These are phyloP conservation scores for Citrus reticulata DNA, from an alignment of 345 rosid species.

Conservation along the genomic window DNA sequence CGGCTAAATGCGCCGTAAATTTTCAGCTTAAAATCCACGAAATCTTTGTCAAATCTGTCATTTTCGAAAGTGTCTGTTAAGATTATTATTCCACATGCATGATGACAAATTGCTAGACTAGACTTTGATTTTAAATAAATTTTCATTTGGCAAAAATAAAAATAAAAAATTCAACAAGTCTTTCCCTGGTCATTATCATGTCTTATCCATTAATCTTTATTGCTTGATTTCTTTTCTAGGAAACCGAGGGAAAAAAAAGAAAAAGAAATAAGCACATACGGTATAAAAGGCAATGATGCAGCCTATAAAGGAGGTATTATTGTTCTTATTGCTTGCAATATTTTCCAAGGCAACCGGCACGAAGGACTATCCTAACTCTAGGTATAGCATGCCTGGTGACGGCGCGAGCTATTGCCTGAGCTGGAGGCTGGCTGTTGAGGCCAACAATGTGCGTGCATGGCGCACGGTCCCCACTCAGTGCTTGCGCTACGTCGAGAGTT, in stretches of 20 bases:
- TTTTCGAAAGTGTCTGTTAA: not conserved
- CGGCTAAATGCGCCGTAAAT: not conserved
- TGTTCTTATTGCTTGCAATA: constrained; percentile 32
- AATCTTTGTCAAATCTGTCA: not conserved
- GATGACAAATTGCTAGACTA: not conserved
- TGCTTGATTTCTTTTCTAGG: too few species aligned
- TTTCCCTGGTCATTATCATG: not conserved
- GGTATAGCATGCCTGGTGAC: constrained; percentile 6
- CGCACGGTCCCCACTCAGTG: constrained; percentile 69
- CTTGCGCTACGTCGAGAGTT: constrained; percentile 47
- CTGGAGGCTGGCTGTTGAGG: constrained; percentile 81
- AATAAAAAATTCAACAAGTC: too few species aligned
- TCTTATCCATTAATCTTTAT: too few species aligned
- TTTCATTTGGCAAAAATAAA: not conserved
- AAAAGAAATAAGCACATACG: not conserved
- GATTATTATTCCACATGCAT: not conserved
- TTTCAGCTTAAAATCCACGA: too few species aligned
- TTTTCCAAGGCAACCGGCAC: constrained; percentile 20
- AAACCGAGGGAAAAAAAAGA: too few species aligned
- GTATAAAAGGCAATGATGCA: constrained; percentile 30
- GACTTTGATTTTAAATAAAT: not conserved
- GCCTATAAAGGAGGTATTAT: constrained; percentile 20
- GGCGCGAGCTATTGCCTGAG: constrained; percentile 55
- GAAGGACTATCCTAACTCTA: not conserved
- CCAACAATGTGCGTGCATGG: constrained; percentile 73